Evolutionary conservation across 2,329 filamentous ascomycete genomes (phyloP).

Genomic region (Grosmannia penicillata): DNA sequence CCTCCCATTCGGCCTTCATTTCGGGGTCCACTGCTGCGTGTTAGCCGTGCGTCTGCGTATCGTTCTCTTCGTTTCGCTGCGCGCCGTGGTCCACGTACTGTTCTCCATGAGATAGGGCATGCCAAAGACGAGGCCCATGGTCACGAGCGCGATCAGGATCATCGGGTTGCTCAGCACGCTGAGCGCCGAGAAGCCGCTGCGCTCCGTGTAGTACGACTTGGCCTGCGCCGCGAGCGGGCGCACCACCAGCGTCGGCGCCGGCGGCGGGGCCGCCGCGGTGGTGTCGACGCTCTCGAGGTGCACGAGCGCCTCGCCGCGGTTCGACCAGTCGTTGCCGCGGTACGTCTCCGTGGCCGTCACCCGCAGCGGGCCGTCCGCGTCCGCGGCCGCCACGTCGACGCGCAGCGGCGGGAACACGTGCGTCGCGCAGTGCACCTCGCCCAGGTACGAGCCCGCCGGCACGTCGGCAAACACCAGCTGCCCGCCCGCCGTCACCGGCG

Average conservation of each 20-base stretch:
- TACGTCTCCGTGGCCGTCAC: constrained; percentile 71
- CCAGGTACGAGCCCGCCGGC: constrained; percentile 59
- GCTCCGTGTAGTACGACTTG: constrained; percentile 66
- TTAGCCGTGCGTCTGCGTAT: too few species aligned
- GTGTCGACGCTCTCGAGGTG: constrained; percentile 22
- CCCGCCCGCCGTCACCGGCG: constrained; percentile 52
- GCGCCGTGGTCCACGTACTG: constrained; percentile 68
- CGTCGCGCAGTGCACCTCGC: constrained; percentile 62
- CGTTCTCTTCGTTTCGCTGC: too few species aligned
- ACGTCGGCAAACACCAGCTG: constrained; percentile 66
- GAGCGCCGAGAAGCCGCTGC: constrained; percentile 64
- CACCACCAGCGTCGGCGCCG: constrained; percentile 31
- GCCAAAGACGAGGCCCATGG: constrained; percentile 70
- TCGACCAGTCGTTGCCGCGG: constrained; percentile 78
- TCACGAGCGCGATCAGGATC: constrained; percentile 82
- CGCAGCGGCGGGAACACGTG: constrained; percentile 66
- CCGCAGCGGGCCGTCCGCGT: constrained; percentile 15
- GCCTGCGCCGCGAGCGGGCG: constrained; percentile 38
- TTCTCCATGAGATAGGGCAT: constrained; percentile 95
- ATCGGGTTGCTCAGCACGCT: constrained; percentile 85
- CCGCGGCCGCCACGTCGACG: constrained; percentile 46
- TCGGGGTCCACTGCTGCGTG: constrained; percentile 75
- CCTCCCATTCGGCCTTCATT: constrained; percentile 81
- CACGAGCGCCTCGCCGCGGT: constrained; percentile 52
- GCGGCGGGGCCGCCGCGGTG: constrained; percentile 10